These are phyloP conservation scores for Neonectria punicea DNA, from an alignment of 2,329 filamentous ascomycete genomes.

Conservation along the genomic window DNA sequence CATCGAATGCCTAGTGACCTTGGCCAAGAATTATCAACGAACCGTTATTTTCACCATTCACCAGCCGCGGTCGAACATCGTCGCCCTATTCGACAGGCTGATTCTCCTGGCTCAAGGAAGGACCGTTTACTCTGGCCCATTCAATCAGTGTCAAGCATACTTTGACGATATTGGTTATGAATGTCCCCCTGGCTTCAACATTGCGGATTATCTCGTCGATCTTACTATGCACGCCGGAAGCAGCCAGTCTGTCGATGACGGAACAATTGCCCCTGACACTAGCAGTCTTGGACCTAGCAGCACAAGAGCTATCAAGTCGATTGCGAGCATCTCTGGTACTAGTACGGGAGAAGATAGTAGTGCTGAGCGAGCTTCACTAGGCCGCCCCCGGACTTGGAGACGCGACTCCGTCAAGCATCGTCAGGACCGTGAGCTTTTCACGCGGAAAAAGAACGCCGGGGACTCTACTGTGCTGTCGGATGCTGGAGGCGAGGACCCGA, in stretches of 20 bases:
- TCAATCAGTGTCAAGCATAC: conserved; percentile 87
- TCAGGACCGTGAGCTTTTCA: conserved; percentile 92
- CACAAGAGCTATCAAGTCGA: conserved; percentile 87
- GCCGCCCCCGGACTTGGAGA: conserved; percentile 74
- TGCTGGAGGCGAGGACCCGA: conserved; percentile 60
- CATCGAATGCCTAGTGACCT: conserved; percentile 91
- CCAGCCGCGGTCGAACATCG: conserved; percentile 97
- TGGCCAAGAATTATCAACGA: conserved; percentile 96
- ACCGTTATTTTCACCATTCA: conserved; percentile 99
- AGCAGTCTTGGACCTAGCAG: conserved; percentile 84
- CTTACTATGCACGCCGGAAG: conserved; percentile 93
- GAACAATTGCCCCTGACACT: conserved; percentile 63
- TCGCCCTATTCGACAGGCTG: conserved; percentile 95
- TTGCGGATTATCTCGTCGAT: conserved; percentile 97
- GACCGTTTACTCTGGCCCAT: conserved; percentile 93
- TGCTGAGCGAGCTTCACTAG: conserved; percentile 67
- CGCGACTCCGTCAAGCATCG: conserved; percentile 84
- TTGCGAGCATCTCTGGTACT: conserved; percentile 82
- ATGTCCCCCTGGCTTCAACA: conserved; percentile 97
- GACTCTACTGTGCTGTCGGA: conserved; percentile 73
- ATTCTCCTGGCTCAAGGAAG: conserved; percentile 88
- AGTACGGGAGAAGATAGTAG: conserved; percentile 77
- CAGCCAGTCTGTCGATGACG: conserved; percentile 66
- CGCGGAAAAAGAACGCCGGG: conserved; percentile 73
- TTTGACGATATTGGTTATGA: conserved; percentile 93